Base-by-base conservation (phyloP, 371 early-diverging fungal species). In the Syncephalastrum racemosum region DNA sequence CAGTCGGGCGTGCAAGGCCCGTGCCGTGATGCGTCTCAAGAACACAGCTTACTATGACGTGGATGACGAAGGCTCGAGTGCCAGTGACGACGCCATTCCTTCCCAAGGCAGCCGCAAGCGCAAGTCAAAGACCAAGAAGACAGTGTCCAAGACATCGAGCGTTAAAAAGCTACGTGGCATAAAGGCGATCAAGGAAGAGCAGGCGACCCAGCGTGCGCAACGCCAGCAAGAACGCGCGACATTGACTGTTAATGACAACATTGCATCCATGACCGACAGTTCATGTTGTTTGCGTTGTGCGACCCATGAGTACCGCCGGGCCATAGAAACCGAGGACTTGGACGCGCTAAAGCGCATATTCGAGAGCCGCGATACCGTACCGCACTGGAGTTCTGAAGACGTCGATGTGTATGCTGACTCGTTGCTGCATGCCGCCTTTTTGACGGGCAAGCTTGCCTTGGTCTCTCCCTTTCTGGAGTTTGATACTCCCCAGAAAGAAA, bases 261-360 rank as follows among this genome's bases (percentile, higher is more conserved):
- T 56, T 14, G 46, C 51, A 4, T 22, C 31, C 7, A 39, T 53
- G 20, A 44, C 60, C 19, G 50, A 53, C 3, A 62, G 54, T 8
- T 63, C 75, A 16, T 78, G 79, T 5, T 78, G 79, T 46, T 52
- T 67, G 18, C 50, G 58, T 4, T 78, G 79, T 40, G 55, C 69
- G 8, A 27, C 62, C 12, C 31, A 41, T 2, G 46, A 42, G 3
- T 73, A 69, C 36, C 63, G 73, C 10, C 46, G 55, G 39, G 63
- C 58, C 6, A 46, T 78, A 15, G 60, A 63, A 16, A 60, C 47
- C 12, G 46, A 62, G 10, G 59, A 69, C 50, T 13, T 62, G 13
- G 41, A 51, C 1, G 54, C 22, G 19, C 59, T 78, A 20, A 62
- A 64, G 23, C 46, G 10, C 2, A 13, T 58, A 8, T 41, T 72